Percentiles rank a stretch among this genome's conserved stretches.
Conservation (phyloP, 768 basidiomycete species). For the Jaapia argillacea region DNA sequence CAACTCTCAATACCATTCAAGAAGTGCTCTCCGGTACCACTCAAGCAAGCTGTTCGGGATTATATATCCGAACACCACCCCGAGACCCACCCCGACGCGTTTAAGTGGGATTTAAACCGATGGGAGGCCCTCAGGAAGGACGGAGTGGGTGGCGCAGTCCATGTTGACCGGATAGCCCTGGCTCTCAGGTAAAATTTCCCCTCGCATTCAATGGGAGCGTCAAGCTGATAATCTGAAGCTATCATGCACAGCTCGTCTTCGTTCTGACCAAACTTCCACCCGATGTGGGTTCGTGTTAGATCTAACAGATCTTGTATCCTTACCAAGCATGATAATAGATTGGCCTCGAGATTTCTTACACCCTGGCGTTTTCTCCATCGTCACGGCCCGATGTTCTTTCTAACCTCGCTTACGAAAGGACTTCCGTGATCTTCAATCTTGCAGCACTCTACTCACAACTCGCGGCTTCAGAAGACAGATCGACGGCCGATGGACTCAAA, state of each 20-base stretch:
- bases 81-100: conserved; percentile 77
- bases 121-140: conserved; percentile 65
- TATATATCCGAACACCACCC: conserved; percentile 57
- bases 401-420: conserved; percentile 78
- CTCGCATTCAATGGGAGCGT: conserved; percentile 1
- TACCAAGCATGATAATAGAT: conserved; percentile 35
- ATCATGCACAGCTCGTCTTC: conserved; percentile 84
- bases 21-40: conserved; percentile 44
- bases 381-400: conserved; percentile 50
- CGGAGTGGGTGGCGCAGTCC: conserved; percentile 36
- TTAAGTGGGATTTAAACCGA: conserved; percentile 61
- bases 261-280: conserved; percentile 77
- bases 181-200: conserved; percentile 43
- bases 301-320: conserved; percentile 2
- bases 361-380: conserved; percentile 53
- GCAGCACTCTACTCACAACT: conserved; percentile 81
- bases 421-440: conserved; percentile 75
- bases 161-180: conserved; percentile 44
- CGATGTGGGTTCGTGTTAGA: conserved; percentile 42
- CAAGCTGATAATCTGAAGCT: conserved; percentile 35
- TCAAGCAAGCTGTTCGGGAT: conserved; percentile 44
- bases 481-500: conserved; percentile 72
- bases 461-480: conserved; percentile 61
- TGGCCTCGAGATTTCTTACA: conserved; percentile 61
- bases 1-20: conserved; percentile 70